phyloP scores from a whole-genome alignment of 2,329 filamentous ascomycete genomes.

The Elsinoe ampelina region DNA sequence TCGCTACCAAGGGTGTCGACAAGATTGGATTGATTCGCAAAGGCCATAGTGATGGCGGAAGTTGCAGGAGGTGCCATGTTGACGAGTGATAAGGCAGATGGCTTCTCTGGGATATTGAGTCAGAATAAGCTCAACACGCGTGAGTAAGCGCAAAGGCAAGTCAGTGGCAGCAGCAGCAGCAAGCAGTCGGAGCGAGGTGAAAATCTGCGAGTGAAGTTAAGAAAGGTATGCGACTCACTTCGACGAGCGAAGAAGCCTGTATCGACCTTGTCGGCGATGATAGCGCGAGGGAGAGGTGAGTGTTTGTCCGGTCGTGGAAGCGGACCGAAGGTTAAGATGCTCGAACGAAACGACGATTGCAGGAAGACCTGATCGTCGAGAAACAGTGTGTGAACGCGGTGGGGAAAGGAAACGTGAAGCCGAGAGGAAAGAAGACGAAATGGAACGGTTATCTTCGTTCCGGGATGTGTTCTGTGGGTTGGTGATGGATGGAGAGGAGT shows the following conservation, averaged over 20 bases:
- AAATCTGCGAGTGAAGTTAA: not conserved
- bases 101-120: slow-evolving; percentile 26
- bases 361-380: not conserved
- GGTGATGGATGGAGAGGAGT: not conserved
- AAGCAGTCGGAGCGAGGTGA: not conserved
- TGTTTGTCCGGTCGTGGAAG: slow-evolving; percentile 12
- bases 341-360: slow-evolving; percentile 1
- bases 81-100: slow-evolving; percentile 19
- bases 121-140: slow-evolving; percentile 12
- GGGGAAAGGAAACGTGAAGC: slow-evolving; percentile 1
- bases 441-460: slow-evolving; percentile 4
- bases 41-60: slow-evolving; percentile 25
- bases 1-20: slow-evolving; percentile 20
- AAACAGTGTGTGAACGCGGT: not conserved
- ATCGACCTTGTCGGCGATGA: slow-evolving; percentile 3
- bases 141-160: not conserved
- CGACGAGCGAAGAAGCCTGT: slow-evolving; percentile 15
- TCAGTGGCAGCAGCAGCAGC: not conserved
- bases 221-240: slow-evolving; percentile 26
- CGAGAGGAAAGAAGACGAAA: not conserved
- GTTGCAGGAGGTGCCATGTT: slow-evolving; percentile 26
- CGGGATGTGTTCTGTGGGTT: not conserved
- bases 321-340: slow-evolving; percentile 9
- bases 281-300: not conserved
- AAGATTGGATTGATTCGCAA: slow-evolving; percentile 25